A percentile compares a stretch with the other conserved stretches of the same genome.
Conservation (phyloP, 257 asterid species). For the Nicotiana sylvestris region DNA sequence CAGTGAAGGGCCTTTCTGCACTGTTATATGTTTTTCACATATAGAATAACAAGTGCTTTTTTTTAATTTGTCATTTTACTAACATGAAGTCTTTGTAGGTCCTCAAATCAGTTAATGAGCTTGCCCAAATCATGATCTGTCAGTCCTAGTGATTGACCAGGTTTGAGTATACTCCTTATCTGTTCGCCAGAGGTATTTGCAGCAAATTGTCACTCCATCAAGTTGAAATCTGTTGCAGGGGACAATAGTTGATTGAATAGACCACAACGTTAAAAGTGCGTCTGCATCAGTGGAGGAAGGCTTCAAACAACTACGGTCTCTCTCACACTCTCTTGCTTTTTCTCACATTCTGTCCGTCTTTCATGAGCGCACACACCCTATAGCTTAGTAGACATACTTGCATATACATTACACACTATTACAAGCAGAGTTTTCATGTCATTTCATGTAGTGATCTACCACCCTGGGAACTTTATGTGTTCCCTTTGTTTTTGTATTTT, state of each 20-base stretch:
- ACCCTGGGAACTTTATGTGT: not conserved
- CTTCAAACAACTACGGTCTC: conserved; percentile 11
- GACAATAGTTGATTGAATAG: conserved; percentile 19
- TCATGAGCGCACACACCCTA: not conserved
- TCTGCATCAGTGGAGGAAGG: conserved; percentile 14
- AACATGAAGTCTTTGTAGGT: conserved; percentile 8
- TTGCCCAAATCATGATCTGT: conserved; percentile 18
- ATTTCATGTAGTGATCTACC: not conserved
- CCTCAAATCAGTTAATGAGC: conserved; percentile 17
- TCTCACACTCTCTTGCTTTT: conserved; percentile 7
- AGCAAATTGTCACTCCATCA: not conserved
- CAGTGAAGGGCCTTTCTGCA: not conserved
- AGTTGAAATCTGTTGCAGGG: conserved; percentile 11
- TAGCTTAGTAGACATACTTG: not conserved
- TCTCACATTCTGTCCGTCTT: not conserved
- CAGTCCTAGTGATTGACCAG: conserved; percentile 19
- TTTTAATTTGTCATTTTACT: not conserved
- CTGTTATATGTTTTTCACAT: not conserved
- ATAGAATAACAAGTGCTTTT: not conserved
- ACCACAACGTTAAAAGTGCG: conserved; percentile 14
- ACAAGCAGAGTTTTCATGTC: not conserved
- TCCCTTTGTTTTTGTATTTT: not conserved
- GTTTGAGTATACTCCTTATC: not conserved
- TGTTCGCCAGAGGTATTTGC: not conserved
- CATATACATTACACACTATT: not conserved